Evolutionary conservation across 176 grass and related monocot genomes (phyloP).

Genomic region (Cenchrus purpureus): DNA sequence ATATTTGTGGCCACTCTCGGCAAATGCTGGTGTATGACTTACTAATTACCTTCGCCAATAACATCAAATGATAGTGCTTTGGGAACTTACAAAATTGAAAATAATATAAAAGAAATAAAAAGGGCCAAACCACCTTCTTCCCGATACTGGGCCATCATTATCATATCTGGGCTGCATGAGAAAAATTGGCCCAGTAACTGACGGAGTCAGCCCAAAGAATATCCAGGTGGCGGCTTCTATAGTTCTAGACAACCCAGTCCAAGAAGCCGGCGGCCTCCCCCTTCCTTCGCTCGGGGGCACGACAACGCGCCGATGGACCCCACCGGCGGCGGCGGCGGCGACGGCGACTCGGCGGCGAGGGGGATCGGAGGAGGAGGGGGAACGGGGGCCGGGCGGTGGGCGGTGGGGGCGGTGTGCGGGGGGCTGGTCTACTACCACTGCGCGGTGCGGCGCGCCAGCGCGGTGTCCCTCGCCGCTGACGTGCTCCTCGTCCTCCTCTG

Average conservation of each 20-base stretch:
- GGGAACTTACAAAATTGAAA: no score
- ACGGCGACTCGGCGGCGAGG: constrained; percentile 5
- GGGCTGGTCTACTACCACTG: constrained; percentile 94
- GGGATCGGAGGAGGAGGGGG: constrained; percentile 25
- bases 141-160: no score
- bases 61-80: no score
- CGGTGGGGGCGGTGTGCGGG: constrained; percentile 73
- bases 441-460: constrained; percentile 68
- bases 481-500: constrained; percentile 94
- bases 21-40: no score
- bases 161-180: no score
- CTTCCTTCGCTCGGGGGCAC: background rate
- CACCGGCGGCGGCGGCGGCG: constrained; percentile 22
- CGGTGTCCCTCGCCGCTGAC: constrained; percentile 85
- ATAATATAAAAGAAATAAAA: no score
- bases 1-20: no score
- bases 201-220: background rate
- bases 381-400: constrained; percentile 53
- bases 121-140: no score
- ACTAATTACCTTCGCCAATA: no score
- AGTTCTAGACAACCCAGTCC: background rate
- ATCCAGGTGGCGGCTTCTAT: no score
- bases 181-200: no score
- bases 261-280: background rate
- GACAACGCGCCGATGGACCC: constrained; percentile 48